Conservation (phyloP, 345 rosid genomes). For the Arabis hirsuta region DNA sequence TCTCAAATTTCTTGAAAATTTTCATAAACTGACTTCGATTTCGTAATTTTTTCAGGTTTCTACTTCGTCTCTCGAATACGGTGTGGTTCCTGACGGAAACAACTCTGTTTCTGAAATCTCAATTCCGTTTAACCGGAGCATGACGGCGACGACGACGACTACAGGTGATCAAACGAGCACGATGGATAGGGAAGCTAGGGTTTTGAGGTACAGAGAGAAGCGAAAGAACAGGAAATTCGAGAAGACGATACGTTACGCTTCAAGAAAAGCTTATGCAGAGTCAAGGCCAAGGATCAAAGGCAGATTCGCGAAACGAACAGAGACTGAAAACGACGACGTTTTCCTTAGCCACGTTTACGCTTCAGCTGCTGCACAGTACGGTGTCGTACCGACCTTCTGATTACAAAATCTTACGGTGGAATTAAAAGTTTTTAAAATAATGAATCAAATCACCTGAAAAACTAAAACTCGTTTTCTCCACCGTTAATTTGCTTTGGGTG, state of each 20-base stretch:
- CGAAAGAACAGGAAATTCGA: conserved; percentile 93
- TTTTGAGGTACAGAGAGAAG: conserved; percentile 94
- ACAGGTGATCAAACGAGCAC: conserved; percentile 36
- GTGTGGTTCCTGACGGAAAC: conserved; percentile 88
- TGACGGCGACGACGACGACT: conserved; percentile 25
- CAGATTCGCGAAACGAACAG: conserved; percentile 82
- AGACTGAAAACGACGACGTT: conserved; percentile 51
- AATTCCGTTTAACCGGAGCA: conserved; percentile 50
- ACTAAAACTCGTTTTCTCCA: background rate
- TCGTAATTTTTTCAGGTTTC: conserved; percentile 59
- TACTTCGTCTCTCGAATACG: conserved; percentile 76
- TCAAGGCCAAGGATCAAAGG: conserved; percentile 95
- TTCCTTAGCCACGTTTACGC: conserved; percentile 29
- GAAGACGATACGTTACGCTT: conserved; percentile 95
- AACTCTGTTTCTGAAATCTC: conserved; percentile 66
- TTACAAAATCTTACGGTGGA: conserved; percentile 16
- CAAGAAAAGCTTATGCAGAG: conserved; percentile 94
- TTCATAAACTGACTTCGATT: background rate
- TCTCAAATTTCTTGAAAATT: background rate
- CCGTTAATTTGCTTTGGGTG: conserved; percentile 24
- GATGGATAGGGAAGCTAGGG: conserved; percentile 84
- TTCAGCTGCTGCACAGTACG: conserved; percentile 50
- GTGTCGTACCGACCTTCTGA: conserved; percentile 77
- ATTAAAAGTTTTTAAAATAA: too few relatives aligned
- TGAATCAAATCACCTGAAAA: conserved; percentile 7